These are phyloP conservation scores for Cyanidioschyzon merolae DNA, from an alignment of 23 red algal genomes.

Conservation along the genomic window DNA sequence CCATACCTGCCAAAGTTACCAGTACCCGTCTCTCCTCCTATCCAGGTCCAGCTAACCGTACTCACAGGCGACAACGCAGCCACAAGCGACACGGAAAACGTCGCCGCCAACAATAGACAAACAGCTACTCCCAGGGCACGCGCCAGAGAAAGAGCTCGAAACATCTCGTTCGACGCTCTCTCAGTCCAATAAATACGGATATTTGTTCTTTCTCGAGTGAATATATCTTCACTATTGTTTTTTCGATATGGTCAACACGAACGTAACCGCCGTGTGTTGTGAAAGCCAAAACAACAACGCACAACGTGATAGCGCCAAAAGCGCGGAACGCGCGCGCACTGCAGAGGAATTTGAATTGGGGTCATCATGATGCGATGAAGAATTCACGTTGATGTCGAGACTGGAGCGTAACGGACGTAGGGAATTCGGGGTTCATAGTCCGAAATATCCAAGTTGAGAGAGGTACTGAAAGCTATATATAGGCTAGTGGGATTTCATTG, in stretches of 20 bases:
- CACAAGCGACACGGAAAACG: not conserved
- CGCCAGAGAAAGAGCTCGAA: not conserved
- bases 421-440: not conserved
- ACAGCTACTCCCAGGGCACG: not conserved
- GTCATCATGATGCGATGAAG: too few relatives aligned
- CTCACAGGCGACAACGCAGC: not conserved
- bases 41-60: not conserved
- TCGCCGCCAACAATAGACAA: not conserved
- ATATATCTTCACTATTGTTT: not conserved
- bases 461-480: too few relatives aligned
- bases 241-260: not conserved
- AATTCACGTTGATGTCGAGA: not conserved
- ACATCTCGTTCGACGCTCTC: not conserved
- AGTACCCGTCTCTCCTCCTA: not conserved
- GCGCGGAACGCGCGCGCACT: not conserved
- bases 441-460: not conserved
- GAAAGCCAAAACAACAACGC: not conserved
- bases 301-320: not conserved
- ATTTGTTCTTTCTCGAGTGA: not conserved
- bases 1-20: not conserved
- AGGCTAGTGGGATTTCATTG: too few relatives aligned
- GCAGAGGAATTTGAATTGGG: not conserved
- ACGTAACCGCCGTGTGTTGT: not conserved
- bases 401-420: not conserved
- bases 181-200: not conserved